Base-by-base conservation (phyloP, 345 rosid species). In the Cochlearia excelsa region DNA sequence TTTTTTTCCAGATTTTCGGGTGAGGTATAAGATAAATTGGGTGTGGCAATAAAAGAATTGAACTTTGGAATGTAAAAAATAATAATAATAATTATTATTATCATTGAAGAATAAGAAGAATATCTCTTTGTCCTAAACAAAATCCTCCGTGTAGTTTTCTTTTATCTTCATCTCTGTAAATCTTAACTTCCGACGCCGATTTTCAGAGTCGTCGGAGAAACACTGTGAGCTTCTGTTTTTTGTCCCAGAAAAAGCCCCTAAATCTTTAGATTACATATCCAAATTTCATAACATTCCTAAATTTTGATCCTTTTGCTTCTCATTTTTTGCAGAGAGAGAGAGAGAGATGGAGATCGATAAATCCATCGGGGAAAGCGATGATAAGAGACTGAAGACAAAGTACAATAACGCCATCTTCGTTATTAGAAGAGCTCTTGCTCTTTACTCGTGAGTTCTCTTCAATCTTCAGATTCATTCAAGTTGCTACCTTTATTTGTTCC, bases 361-460 rank as follows among this genome's bases (percentile, higher is more conserved):
- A 75, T 95, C 97, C 68, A 80, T 93, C 59, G 73, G 74, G 47
- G 95, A 75, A 70, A 82, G 97, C 51, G 97, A 84, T 49, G 99
- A 93, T 59, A 75, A 61, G 74, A 81, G 99, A 80, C 86, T 93
- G 56, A 89, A 81, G 83, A 93, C 95, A 30, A 93, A 93, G 79
- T 89, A 87, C 70, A 80, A 81, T 46, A 84, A 87, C 73, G 99
- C 99, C 71, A 78, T 93, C 78, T 78, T 75, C 78, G 94, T 87
- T 62, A 93, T 93, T 61, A 76, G 45, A 69, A 69, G 99, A 81
- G 85, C 99, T 69, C 79, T 93, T 39, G 82, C 97, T 76, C 83
- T 93, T 16, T 93, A 90, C 80, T 80, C 92, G 98, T 89, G 54
- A 76, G 95, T 63, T 74, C 51, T 51, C 63, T 60, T 58, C 26